Conservation (phyloP, 2,329 filamentous ascomycete species). For the Pyrenophora tritici-repentis region DNA sequence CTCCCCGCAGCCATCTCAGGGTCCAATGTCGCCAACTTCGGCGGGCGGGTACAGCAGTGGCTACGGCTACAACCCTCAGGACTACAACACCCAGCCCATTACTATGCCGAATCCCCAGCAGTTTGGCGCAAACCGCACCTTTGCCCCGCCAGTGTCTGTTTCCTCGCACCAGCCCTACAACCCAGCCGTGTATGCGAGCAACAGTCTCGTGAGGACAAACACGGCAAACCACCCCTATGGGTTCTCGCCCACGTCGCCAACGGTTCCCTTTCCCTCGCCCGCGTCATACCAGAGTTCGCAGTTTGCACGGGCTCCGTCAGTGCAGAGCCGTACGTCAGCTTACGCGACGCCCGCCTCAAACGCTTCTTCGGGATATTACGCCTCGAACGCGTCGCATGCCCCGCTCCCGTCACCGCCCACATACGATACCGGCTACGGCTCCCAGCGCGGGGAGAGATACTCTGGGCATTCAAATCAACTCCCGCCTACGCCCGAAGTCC, state of each 20-base stretch:
- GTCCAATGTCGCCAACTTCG: constrained; percentile 34
- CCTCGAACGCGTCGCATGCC: constrained; percentile 37
- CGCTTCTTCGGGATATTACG: constrained; percentile 38
- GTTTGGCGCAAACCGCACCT: constrained; percentile 53
- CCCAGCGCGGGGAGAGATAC: constrained; percentile 38
- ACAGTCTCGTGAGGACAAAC: constrained; percentile 35
- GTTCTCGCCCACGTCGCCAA: constrained; percentile 45
- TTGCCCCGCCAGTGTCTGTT: constrained; percentile 31
- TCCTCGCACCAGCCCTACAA: constrained; percentile 49
- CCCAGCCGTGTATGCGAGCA: constrained; percentile 52
- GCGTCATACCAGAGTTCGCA: constrained; percentile 38
- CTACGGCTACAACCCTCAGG: constrained; percentile 65
- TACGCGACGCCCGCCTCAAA: constrained; percentile 43
- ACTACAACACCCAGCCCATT: constrained; percentile 56
- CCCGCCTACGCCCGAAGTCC: constrained; percentile 57
- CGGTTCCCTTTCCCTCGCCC: constrained; percentile 37
- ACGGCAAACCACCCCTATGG: constrained; percentile 44
- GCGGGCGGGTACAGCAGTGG: constrained; percentile 27
- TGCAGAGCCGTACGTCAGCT: constrained; percentile 37
- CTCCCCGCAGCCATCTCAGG: constrained; percentile 38
- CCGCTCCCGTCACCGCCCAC: constrained; percentile 43
- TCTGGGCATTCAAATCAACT: constrained; percentile 45
- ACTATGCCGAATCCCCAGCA: constrained; percentile 66
- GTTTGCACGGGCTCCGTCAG: constrained; percentile 39
- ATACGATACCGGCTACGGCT: constrained; percentile 37